Percentiles rank a stretch among this genome's conserved stretches.
Evolutionary conservation across 2,329 filamentous ascomycete genomes (phyloP).

Genomic region (Dactylellina leptospora): DNA sequence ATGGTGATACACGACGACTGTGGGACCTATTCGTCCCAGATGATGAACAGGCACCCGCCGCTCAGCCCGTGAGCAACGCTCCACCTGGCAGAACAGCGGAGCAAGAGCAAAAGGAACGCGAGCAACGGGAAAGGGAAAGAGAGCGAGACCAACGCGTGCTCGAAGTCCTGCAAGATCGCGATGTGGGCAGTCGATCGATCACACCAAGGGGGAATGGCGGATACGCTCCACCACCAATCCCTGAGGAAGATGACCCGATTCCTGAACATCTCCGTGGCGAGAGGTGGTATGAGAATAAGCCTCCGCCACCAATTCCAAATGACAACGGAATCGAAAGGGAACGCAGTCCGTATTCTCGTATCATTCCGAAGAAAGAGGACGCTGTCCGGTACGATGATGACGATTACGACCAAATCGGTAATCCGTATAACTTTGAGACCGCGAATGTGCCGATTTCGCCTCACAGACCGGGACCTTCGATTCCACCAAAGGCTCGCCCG

Average conservation of each 20-base stretch:
- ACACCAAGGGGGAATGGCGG: slow-evolving; percentile 25
- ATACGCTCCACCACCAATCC: slow-evolving; percentile 30
- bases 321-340: slow-evolving; percentile 47
- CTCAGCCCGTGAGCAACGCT: slow-evolving; percentile 9
- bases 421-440: slow-evolving; percentile 23
- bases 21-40: slow-evolving; percentile 52
- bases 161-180: slow-evolving; percentile 41
- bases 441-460: slow-evolving; percentile 3
- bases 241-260: slow-evolving; percentile 12
- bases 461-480: slow-evolving; percentile 18
- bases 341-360: slow-evolving; percentile 47
- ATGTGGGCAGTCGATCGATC: slow-evolving; percentile 32
- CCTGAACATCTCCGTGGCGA: slow-evolving; percentile 30
- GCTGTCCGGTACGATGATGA: slow-evolving; percentile 31
- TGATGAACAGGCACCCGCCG: slow-evolving; percentile 26
- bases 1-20: slow-evolving; percentile 42
- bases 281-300: slow-evolving; percentile 34
- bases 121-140: slow-evolving; percentile 31
- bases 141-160: slow-evolving; percentile 47
- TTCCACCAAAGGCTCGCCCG: slow-evolving; percentile 36
- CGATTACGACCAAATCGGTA: slow-evolving; percentile 21
- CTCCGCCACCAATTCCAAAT: slow-evolving; percentile 46
- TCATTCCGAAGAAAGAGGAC: slow-evolving; percentile 24
- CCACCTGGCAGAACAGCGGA: slow-evolving; percentile 13
- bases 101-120: slow-evolving; percentile 23